Evolutionary conservation across 164 flowering plant species (phyloP).

Genomic region (Buxus sempervirens): DNA sequence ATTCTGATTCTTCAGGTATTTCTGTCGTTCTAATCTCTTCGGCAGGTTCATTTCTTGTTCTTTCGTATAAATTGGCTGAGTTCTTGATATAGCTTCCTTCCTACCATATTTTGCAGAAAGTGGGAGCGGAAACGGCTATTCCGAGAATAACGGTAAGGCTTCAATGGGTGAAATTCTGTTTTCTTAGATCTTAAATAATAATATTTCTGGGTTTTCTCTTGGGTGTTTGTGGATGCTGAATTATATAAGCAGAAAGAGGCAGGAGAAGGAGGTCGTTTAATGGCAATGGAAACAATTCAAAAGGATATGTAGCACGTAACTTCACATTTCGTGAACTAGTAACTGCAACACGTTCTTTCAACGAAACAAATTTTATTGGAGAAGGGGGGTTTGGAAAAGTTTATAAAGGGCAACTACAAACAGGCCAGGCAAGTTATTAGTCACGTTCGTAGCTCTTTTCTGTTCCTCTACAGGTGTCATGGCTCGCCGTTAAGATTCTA

Average conservation of each 20-base stretch:
- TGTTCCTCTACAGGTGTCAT: not conserved
- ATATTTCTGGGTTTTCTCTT: not conserved
- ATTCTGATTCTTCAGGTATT: slow-evolving; percentile 20
- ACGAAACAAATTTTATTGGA: slow-evolving; percentile 50
- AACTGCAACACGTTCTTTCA: slow-evolving; percentile 47
- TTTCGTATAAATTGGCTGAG: not conserved
- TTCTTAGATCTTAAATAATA: not conserved
- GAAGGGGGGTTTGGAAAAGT: slow-evolving; percentile 83
- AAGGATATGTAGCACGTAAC: slow-evolving; percentile 32
- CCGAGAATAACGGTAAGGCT: too few species aligned
- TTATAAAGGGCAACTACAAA: slow-evolving; percentile 54
- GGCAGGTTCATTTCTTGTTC: not conserved
- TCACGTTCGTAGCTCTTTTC: not conserved
- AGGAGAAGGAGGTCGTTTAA: slow-evolving; percentile 6
- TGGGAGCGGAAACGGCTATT: slow-evolving; percentile 14
- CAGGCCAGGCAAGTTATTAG: slow-evolving; percentile 42
- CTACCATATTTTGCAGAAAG: slow-evolving; percentile 13
- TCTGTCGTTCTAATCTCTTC: not conserved
- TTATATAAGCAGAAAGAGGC: slow-evolving; percentile 19
- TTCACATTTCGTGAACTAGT: slow-evolving; percentile 63
- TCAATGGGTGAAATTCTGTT: not conserved
- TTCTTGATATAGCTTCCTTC: not conserved
- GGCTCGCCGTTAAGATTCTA: not conserved
- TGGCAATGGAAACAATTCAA: slow-evolving; percentile 4
- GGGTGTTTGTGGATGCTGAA: not conserved